phyloP scores from a whole-genome alignment of 2,329 filamentous ascomycete genomes.

The Epichloe elymi region DNA sequence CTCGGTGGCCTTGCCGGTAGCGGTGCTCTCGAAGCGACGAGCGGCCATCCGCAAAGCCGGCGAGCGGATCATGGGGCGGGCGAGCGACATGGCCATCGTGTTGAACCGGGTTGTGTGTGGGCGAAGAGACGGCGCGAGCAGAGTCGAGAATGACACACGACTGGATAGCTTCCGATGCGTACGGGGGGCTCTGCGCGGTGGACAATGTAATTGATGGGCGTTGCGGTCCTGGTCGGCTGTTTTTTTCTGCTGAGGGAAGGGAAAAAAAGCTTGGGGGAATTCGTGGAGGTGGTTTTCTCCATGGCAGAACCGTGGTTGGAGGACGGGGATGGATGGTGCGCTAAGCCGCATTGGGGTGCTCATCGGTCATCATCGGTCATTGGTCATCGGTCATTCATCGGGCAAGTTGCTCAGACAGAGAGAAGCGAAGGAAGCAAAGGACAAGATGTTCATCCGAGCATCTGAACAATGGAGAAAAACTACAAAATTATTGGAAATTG shows the following conservation, averaged over 20 bases:
- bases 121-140: constrained; percentile 5
- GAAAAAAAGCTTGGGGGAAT: constrained; percentile 34
- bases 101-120: constrained; percentile 2
- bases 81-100: constrained; percentile 22
- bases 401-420: too few relatives aligned
- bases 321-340: constrained; percentile 5
- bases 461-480: too few relatives aligned
- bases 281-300: constrained; percentile 21
- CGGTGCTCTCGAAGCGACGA: constrained; percentile 49
- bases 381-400: too few relatives aligned
- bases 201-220: constrained; percentile 23
- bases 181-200: constrained; percentile 6
- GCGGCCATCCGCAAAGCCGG: constrained; percentile 32
- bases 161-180: neutral
- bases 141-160: neutral
- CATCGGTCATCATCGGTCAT: too few relatives aligned
- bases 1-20: constrained; percentile 26
- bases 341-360: constrained; percentile 19
- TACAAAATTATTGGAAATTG: too few relatives aligned
- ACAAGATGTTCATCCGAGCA: neutral
- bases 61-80: constrained; percentile 33
- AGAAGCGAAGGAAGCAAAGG: neutral
- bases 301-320: constrained; percentile 10
- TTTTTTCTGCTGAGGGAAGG: constrained; percentile 13
- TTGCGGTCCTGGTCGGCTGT: constrained; percentile 9